These are phyloP conservation scores for Kwoniella heveanensis DNA, from an alignment of 768 basidiomycete genomes.

Conservation along the genomic window DNA sequence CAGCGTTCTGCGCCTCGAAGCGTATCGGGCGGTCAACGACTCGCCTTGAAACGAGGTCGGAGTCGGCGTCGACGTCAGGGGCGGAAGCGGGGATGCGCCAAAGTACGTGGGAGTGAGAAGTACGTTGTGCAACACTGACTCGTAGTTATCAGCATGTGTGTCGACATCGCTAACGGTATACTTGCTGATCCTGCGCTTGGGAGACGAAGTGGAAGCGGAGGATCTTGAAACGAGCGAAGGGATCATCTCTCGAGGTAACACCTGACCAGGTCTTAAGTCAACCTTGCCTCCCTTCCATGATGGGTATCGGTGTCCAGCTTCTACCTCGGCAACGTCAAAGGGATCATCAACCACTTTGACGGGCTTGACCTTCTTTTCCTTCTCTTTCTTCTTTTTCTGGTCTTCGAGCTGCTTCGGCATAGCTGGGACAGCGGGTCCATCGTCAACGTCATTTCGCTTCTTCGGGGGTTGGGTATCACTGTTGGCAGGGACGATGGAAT, in stretches of 20 bases:
- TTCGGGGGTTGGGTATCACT: background rate
- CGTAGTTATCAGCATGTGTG: slow-evolving; percentile 32
- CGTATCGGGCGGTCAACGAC: background rate
- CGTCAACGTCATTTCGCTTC: background rate
- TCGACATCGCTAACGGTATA: background rate
- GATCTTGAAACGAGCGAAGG: slow-evolving; percentile 10
- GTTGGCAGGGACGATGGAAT: background rate
- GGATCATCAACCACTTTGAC: slow-evolving; percentile 29
- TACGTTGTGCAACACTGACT: slow-evolving; percentile 47
- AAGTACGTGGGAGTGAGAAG: slow-evolving; percentile 47
- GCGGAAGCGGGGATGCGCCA: slow-evolving; percentile 22
- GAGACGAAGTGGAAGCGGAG: background rate
- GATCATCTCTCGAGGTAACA: slow-evolving; percentile 31
- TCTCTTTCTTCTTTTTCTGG: slow-evolving; percentile 16
- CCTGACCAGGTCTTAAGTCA: slow-evolving; percentile 42
- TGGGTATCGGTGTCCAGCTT: slow-evolving; percentile 45
- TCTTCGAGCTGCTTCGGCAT: slow-evolving; percentile 3
- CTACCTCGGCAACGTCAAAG: slow-evolving; percentile 40
- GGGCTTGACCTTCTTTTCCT: slow-evolving; percentile 10
- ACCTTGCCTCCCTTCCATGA: slow-evolving; percentile 50
- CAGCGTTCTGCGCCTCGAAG: slow-evolving; percentile 24
- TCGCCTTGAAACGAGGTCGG: slow-evolving; percentile 8
- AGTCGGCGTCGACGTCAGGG: background rate
- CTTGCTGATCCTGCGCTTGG: background rate
- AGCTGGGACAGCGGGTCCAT: background rate